A percentile compares a stretch with the other conserved stretches of the same genome.
phyloP scores from a whole-genome alignment of 2,329 filamentous ascomycete genomes.

The Talaromyces atroroseus region DNA sequence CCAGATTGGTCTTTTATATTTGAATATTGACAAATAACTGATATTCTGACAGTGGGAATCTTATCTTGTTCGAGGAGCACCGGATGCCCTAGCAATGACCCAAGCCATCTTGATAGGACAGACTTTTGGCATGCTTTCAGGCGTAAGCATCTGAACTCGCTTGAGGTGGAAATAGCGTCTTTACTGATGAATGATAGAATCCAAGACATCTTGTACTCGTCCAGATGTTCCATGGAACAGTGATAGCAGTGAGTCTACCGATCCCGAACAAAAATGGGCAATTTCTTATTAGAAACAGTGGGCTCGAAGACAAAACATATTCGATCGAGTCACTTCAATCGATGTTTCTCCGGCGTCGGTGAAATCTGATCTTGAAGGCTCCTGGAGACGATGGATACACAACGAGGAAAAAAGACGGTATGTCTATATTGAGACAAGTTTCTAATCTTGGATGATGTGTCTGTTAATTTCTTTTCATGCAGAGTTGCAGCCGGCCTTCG shows the following conservation, averaged over 20 bases:
- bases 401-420: constrained; percentile 7
- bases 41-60: constrained; percentile 1
- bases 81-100: constrained; percentile 8
- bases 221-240: constrained; percentile 6
- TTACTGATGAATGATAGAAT: constrained; percentile 5
- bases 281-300: background rate
- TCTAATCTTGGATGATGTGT: background rate
- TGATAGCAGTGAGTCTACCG: background rate
- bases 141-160: background rate
- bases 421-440: background rate
- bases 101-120: constrained; percentile 6
- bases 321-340: background rate
- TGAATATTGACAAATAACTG: background rate
- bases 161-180: background rate
- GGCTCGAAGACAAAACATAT: constrained; percentile 8
- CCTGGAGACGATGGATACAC: constrained; percentile 8
- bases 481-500: constrained; percentile 15
- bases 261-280: too few relatives aligned
- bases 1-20: background rate
- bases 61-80: constrained; percentile 6
- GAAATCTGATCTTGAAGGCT: background rate
- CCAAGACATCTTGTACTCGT: constrained; percentile 3
- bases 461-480: background rate
- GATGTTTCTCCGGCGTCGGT: background rate
- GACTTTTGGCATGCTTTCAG: constrained; percentile 9